phyloP scores from a whole-genome alignment of 75 land plant genomes.

The Ceratopteris richardii region DNA sequence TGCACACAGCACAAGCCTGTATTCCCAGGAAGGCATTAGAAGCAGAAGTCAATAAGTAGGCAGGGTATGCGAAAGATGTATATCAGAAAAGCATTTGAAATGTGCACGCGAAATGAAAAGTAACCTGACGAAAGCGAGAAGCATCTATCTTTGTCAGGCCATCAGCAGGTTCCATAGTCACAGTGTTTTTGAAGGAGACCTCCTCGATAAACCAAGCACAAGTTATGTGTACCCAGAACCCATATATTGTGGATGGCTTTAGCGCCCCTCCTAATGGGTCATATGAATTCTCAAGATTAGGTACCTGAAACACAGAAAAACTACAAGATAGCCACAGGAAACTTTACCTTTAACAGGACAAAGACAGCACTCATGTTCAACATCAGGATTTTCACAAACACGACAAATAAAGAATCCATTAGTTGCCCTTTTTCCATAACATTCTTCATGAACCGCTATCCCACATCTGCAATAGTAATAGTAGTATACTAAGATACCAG shows the following conservation, averaged over 20 bases:
- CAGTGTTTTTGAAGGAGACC: constrained; percentile 68
- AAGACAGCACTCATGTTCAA: constrained; percentile 85
- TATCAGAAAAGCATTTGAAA: neutral
- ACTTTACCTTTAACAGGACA: constrained; percentile 86
- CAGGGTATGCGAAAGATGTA: neutral
- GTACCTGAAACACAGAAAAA: neutral
- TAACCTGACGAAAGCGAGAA: constrained; percentile 69
- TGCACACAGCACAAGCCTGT: constrained; percentile 72
- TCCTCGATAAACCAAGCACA: constrained; percentile 97
- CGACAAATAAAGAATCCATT: constrained; percentile 82
- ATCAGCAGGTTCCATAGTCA: constrained; percentile 93
- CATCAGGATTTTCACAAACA: constrained; percentile 83
- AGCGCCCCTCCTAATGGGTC: constrained; percentile 75
- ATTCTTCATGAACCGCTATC: constrained; percentile 98
- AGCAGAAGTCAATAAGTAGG: no score
- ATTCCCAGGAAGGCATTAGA: no score
- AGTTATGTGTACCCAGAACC: constrained; percentile 89
- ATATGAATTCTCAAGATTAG: neutral
- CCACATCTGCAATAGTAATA: constrained; percentile 63
- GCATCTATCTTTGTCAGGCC: constrained; percentile 74
- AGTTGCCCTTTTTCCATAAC: constrained; percentile 80
- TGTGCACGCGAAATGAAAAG: neutral
- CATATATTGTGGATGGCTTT: constrained; percentile 71
- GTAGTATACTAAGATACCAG: constrained; percentile 8
- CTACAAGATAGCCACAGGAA: no score